These are phyloP conservation scores for Gossypium schwendimanii DNA, from an alignment of 441 rosid species.

Conservation along the genomic window DNA sequence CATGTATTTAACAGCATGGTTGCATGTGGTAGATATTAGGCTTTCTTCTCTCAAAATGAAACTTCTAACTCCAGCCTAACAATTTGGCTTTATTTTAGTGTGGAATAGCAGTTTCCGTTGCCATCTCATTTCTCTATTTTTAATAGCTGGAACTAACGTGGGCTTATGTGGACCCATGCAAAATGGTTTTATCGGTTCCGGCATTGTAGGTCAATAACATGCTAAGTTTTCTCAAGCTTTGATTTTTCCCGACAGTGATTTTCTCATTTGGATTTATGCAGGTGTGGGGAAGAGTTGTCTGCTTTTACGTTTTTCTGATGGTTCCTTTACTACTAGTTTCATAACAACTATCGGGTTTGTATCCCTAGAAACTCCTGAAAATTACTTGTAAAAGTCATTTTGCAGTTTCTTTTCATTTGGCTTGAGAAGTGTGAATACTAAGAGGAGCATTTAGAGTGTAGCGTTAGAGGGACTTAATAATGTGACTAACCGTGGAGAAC, in stretches of 20 bases:
- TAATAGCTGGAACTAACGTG: background rate
- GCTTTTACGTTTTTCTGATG: constrained; percentile 71
- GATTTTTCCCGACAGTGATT: background rate
- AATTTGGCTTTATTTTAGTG: too few species aligned
- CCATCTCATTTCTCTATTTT: background rate
- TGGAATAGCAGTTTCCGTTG: background rate
- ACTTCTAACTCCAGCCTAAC: too few species aligned
- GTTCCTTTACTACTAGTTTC: constrained; percentile 81
- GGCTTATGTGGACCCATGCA: background rate
- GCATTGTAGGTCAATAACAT: background rate
- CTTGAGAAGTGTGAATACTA: background rate
- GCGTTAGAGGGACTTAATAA: background rate
- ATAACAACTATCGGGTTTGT: constrained; percentile 74
- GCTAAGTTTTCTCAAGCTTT: background rate
- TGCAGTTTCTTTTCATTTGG: background rate
- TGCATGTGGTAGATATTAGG: background rate
- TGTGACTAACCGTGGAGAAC: background rate
- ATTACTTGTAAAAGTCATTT: background rate
- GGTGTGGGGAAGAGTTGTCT: constrained; percentile 85
- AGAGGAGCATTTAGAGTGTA: background rate
- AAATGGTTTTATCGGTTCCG: background rate
- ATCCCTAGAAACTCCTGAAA: constrained; percentile 11
- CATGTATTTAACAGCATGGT: background rate
- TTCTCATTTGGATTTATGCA: constrained; percentile 19
- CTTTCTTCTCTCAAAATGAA: too few species aligned